Evolutionary conservation across 2,329 filamentous ascomycete genomes (phyloP).

Genomic region (Venturiaceae sp.): DNA sequence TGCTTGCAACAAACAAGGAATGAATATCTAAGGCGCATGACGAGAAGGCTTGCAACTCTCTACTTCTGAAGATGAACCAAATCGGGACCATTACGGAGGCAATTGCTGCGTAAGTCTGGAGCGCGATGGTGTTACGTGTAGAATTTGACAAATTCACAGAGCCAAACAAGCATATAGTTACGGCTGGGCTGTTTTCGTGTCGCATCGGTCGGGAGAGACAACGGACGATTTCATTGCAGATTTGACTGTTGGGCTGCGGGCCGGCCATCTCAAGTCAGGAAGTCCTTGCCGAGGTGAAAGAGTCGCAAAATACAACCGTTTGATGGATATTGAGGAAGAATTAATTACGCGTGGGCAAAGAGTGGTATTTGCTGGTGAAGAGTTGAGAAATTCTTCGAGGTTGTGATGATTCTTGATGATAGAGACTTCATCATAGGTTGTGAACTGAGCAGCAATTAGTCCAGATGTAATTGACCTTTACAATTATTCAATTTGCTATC

Average conservation of each 20-base stretch:
- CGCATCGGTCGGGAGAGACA: constrained; percentile 32
- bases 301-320: constrained; percentile 33
- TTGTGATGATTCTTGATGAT: too few species aligned
- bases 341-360: constrained; percentile 8
- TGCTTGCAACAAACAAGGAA: constrained; percentile 29
- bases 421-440: too few species aligned
- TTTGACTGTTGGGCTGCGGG: constrained; percentile 26
- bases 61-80: constrained; percentile 34
- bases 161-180: constrained; percentile 22
- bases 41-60: constrained; percentile 28
- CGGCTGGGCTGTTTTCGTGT: constrained; percentile 33
- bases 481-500: too few species aligned
- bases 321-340: constrained; percentile 33
- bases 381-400: not conserved
- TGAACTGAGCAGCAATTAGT: too few species aligned
- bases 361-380: not conserved
- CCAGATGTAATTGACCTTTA: too few species aligned
- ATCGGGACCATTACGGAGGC: constrained; percentile 32
- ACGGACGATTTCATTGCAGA: constrained; percentile 36
- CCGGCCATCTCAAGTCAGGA: constrained; percentile 32
- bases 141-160: constrained; percentile 11
- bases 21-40: constrained; percentile 24
- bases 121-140: not conserved
- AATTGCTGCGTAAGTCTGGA: constrained; percentile 24
- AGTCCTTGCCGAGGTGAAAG: constrained; percentile 30